These are phyloP conservation scores for Lithospermum erythrorhizon DNA, from an alignment of 257 asterid genomes.

Conservation along the genomic window DNA sequence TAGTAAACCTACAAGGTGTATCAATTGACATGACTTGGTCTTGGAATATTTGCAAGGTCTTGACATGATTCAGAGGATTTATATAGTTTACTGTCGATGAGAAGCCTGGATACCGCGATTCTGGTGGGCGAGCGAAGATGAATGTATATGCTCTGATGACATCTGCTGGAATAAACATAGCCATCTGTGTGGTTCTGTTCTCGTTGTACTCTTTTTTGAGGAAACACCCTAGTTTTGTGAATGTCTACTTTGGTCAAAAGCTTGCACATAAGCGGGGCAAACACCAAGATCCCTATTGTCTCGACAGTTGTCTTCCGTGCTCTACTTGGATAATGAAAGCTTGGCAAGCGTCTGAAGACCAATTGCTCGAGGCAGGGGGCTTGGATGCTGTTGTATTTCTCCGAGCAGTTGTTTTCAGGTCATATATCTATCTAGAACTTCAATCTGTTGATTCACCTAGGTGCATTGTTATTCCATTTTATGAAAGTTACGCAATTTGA, in stretches of 20 bases:
- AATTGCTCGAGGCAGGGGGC: conserved; percentile 22
- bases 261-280: conserved; percentile 43
- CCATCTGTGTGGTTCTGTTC: conserved; percentile 30
- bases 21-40: too few relatives aligned
- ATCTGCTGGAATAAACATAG: conserved; percentile 39
- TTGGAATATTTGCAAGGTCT: background rate
- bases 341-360: conserved; percentile 31
- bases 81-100: conserved; percentile 11
- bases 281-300: conserved; percentile 48
- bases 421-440: background rate
- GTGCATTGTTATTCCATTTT: background rate
- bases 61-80: background rate
- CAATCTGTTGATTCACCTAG: background rate
- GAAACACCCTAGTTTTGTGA: conserved; percentile 28
- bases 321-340: conserved; percentile 29
- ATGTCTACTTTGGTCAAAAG: conserved; percentile 56
- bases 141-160: conserved; percentile 31
- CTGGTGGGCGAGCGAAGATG: conserved; percentile 18
- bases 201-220: conserved; percentile 32
- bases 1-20: too few relatives aligned
- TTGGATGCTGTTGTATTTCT: conserved; percentile 34
- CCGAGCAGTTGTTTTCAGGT: conserved; percentile 28
- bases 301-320: conserved; percentile 24
- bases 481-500: too few relatives aligned
- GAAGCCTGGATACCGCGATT: conserved; percentile 5